These are phyloP conservation scores for Pseudomonodictys pantanalensis DNA, from an alignment of 495 filamentous ascomycete species.

Conservation along the genomic window DNA sequence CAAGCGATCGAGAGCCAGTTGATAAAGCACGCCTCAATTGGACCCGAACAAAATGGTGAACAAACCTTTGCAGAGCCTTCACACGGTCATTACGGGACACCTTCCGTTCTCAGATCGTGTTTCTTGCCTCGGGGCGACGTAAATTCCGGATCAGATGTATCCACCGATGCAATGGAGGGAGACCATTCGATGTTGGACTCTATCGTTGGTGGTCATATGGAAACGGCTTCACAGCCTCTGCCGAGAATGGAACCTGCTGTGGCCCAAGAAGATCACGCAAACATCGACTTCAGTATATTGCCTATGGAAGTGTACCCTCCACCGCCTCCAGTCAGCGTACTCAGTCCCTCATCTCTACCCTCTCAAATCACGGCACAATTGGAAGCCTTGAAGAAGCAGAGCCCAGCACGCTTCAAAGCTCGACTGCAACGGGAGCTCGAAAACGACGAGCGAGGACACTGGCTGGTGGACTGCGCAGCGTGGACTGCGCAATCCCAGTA, in stretches of 20 bases:
- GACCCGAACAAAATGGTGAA: too few species aligned
- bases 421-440: not conserved
- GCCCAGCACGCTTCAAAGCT: conserved; percentile 22
- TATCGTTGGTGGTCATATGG: too few species aligned
- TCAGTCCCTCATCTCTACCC: conserved; percentile 3
- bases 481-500: conserved; percentile 20
- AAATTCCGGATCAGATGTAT: too few species aligned
- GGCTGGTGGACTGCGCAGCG: conserved; percentile 14
- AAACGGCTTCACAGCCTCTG: too few species aligned
- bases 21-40: conserved; percentile 2
- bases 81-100: too few species aligned
- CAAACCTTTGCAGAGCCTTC: too few species aligned
- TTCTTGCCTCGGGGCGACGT: too few species aligned
- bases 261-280: too few species aligned
- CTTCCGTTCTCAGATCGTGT: too few species aligned
- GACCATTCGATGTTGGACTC: too few species aligned
- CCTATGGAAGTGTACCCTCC: conserved; percentile 22
- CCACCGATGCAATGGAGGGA: too few species aligned
- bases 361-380: conserved; percentile 27
- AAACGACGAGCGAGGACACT: conserved; percentile 27
- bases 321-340: conserved; percentile 1
- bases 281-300: conserved; percentile 10
- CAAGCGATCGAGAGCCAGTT: conserved; percentile 38
- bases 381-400: conserved; percentile 12
- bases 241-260: too few species aligned